Evolutionary conservation across 768 basidiomycete genomes (phyloP).

Genomic region (Trametes elegans): DNA sequence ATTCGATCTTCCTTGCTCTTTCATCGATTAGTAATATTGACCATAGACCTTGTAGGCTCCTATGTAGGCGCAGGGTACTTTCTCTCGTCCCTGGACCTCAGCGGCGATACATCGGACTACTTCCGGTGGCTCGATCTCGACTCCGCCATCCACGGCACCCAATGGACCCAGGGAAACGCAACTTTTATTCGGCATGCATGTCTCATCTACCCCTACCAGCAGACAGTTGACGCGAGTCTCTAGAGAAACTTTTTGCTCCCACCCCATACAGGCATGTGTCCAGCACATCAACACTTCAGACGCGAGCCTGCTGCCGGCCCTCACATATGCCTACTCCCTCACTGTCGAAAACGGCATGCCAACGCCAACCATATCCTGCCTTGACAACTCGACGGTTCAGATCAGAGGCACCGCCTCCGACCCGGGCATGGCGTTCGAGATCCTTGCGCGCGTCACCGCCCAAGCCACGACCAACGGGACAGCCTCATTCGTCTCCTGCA

Average conservation of each 20-base stretch:
- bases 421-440: slow-evolving; percentile 71
- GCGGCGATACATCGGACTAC: slow-evolving; percentile 38
- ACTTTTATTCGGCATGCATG: slow-evolving; percentile 47
- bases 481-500: slow-evolving; percentile 33
- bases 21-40: too few relatives aligned
- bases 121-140: slow-evolving; percentile 72
- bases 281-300: slow-evolving; percentile 48
- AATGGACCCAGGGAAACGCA: slow-evolving; percentile 54
- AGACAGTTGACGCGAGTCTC: background rate
- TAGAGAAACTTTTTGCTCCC: slow-evolving; percentile 66
- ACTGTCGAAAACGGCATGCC: slow-evolving; percentile 45
- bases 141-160: slow-evolving; percentile 51
- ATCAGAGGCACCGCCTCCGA: slow-evolving; percentile 47
- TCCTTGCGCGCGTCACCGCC: slow-evolving; percentile 49
- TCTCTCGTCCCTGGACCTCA: slow-evolving; percentile 44
- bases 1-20: too few relatives aligned
- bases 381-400: slow-evolving; percentile 51
- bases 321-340: slow-evolving; percentile 49
- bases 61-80: slow-evolving; percentile 66
- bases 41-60: slow-evolving; percentile 56
- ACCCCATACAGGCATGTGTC: slow-evolving; percentile 59
- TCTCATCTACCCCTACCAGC: background rate
- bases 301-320: slow-evolving; percentile 33
- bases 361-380: slow-evolving; percentile 58
- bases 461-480: slow-evolving; percentile 21